Evolutionary conservation across 164 flowering plant species (phyloP).

Genomic region (Houttuynia cordata): DNA sequence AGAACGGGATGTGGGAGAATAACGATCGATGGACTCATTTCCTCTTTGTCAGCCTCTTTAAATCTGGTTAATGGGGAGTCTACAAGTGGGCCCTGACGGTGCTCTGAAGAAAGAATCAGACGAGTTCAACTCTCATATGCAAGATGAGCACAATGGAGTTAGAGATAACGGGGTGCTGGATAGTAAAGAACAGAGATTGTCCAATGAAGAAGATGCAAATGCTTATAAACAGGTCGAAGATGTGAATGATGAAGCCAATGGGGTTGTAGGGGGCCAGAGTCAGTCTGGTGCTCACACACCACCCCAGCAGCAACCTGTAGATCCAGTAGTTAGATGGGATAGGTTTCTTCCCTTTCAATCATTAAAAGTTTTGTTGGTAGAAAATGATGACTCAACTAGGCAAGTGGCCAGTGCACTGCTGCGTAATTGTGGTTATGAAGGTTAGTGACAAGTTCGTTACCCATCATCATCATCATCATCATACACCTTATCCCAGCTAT

Average conservation of each 20-base stretch:
- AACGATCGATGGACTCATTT: constrained; percentile 16
- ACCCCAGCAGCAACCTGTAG: constrained; percentile 37
- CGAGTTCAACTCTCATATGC: constrained; percentile 16
- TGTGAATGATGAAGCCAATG: constrained; percentile 12
- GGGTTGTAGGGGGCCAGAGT: constrained; percentile 6
- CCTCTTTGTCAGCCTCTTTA: constrained; percentile 24
- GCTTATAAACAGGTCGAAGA: constrained; percentile 17
- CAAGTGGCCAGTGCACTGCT: constrained; percentile 57
- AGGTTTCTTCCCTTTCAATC: constrained; percentile 49
- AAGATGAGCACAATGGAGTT: constrained; percentile 25
- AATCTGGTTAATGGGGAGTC: constrained; percentile 46
- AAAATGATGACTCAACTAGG: constrained; percentile 58
- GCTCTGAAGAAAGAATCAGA: constrained; percentile 20
- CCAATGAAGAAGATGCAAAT: constrained; percentile 35
- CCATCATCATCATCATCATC: no score
- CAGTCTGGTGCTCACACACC: constrained; percentile 14
- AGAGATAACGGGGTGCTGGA: constrained; percentile 27
- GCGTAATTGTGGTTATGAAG: constrained; percentile 60
- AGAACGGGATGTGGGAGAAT: constrained; percentile 15
- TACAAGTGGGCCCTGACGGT: constrained; percentile 24
- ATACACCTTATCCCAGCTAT: no score
- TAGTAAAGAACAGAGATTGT: constrained; percentile 35
- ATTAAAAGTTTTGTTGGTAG: constrained; percentile 48
- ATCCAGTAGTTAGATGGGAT: constrained; percentile 45
- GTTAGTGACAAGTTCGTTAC: constrained; percentile 21